Evolutionary conservation across 2,329 filamentous ascomycete genomes (phyloP), one percentile per base, ranked within the genome.

Genomic region (Nothophoma quercina): DNA sequence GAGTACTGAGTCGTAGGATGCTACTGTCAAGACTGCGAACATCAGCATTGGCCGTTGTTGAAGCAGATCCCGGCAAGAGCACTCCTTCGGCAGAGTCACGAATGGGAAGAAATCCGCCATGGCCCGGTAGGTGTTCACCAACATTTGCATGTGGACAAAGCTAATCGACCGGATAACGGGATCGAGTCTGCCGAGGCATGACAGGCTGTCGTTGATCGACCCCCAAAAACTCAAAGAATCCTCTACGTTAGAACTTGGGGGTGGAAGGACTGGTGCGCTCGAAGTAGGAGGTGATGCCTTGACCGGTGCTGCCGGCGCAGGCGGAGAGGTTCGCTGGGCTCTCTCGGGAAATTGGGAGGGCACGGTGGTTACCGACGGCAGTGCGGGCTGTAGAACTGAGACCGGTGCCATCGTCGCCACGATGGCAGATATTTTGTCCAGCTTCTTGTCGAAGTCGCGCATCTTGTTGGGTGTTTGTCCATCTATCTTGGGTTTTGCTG

Each of bases 91-190:
- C 15, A 72, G 26, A 12, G 62, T 41, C 2, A 73, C 68, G 59
- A 73, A 73, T 13, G 70, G 70, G 29, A 73, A 73, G 44, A 63
- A 72, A 41, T 71, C 67, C 25, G 59, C 59, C 69, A 73, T 72
- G 22, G 45, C 58, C 44, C 63, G 58, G 41, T 71, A 73, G 18
- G 46, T 67, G 13, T 72, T 66, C n/a, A 72, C 47, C 34, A 70
- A 46, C 55, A 66, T 56, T 32, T 72, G 64, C 68, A 73, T 73
- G 28, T 72, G 70, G 29, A 64, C 56, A n/a, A 68, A 53, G 45
- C 66, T 70, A 53, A 73, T 72, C 7, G 67, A 69, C 23, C 68
- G 64, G 34, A 72, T 65, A 10, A 71, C 60, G 22, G 69, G 69
- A 58, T 72, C 68, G 28, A 73, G 48, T 32, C 60, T 66, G 12